These are phyloP conservation scores for Serendipita sp. DNA, from an alignment of 768 basidiomycete genomes.

Conservation along the genomic window DNA sequence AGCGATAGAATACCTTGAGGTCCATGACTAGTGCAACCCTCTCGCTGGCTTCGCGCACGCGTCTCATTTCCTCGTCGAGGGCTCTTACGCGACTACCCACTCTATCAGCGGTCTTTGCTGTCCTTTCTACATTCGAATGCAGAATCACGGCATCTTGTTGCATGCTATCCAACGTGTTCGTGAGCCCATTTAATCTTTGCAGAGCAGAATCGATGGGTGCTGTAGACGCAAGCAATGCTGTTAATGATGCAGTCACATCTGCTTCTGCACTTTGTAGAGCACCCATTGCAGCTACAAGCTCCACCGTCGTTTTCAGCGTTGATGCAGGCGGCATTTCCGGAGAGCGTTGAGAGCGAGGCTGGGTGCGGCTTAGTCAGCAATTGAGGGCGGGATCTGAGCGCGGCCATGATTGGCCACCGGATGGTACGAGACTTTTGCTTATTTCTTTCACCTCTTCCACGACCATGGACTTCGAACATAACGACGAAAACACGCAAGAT, in stretches of 20 bases:
- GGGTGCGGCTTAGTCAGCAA: too few relatives aligned
- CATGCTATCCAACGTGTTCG: constrained; percentile 48
- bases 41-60: constrained; percentile 81
- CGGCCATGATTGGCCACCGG: too few relatives aligned
- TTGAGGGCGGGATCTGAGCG: too few relatives aligned
- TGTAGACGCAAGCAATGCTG: constrained; percentile 50
- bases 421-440: too few relatives aligned
- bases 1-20: constrained; percentile 49
- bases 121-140: constrained; percentile 44
- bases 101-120: constrained; percentile 65
- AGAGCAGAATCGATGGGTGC: constrained; percentile 52
- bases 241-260: constrained; percentile 55
- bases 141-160: constrained; percentile 40
- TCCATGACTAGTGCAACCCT: constrained; percentile 88
- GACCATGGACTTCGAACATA: constrained; percentile 1
- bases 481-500: neutral
- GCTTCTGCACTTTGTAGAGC: constrained; percentile 63
- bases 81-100: constrained; percentile 82
- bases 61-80: constrained; percentile 85
- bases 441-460: neutral
- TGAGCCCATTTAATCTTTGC: constrained; percentile 40
- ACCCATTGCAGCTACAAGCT: constrained; percentile 12
- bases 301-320: neutral
- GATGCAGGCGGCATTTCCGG: neutral
- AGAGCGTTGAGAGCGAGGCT: neutral